phyloP scores from a whole-genome alignment of 176 grass and related monocot genomes.

The Zoysia japonica region DNA sequence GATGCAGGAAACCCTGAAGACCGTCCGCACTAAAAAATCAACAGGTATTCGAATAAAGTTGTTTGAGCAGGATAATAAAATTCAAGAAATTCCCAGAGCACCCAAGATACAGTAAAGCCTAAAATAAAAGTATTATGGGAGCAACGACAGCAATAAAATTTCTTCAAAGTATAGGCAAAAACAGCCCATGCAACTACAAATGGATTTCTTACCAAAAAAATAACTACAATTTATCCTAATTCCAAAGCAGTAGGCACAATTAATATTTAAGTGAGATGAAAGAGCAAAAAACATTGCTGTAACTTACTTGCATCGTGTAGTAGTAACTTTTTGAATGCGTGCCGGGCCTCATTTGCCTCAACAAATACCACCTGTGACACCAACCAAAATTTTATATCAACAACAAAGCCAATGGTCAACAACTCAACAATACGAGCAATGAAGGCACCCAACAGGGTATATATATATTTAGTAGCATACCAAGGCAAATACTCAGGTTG shows the following conservation, averaged over 20 bases:
- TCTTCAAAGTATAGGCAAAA: not conserved
- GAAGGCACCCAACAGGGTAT: not conserved
- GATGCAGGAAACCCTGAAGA: no score
- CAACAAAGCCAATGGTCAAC: no score
- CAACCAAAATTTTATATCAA: not conserved
- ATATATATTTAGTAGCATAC: conserved; percentile 43
- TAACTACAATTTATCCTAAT: not conserved
- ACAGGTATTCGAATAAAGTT: not conserved
- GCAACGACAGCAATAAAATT: not conserved
- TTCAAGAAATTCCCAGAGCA: not conserved
- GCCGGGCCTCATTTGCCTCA: conserved; percentile 77
- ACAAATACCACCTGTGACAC: conserved; percentile 77
- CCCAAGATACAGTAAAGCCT: not conserved
- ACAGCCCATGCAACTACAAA: not conserved
- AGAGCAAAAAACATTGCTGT: conserved; percentile 23
- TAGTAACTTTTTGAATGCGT: conserved; percentile 75
- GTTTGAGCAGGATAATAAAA: conserved; percentile 3
- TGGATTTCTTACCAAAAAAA: not conserved
- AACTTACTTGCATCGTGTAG: conserved; percentile 86
- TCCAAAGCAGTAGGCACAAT: not conserved
- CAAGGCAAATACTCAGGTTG: conserved; percentile 85
- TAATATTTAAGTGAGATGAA: not conserved
- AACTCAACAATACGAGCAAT: not conserved
- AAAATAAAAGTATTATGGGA: not conserved
- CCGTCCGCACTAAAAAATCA: no score